Base-by-base conservation (phyloP, 176 grass and related monocot genomes). In the Carex littledalei region DNA sequence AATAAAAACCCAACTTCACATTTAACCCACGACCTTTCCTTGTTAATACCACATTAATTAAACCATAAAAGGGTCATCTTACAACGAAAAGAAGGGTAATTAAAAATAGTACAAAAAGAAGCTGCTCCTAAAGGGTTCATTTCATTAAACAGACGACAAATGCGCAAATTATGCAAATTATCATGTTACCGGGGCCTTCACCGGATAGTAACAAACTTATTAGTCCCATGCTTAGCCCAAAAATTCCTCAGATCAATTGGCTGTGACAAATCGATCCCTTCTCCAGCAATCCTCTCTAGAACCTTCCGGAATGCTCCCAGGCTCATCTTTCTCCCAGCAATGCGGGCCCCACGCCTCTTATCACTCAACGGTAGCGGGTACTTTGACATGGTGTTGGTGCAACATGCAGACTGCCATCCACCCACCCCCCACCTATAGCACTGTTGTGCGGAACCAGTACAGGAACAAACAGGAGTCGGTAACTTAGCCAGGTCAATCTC, bases 181-280 rank as follows among this genome's bases (percentile, higher is more conserved):
- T 43, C 63, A 83, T 49, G 22, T 49, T 67, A 83, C 59, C 41
- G n/a, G n/a, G n/a, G 61, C 39, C 14, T 67, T 83, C 69, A 90
- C 78, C 86, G 87, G 75, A 91, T 91, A 12, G 82, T 91, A 67
- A 91, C 89, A 41, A 88, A 91, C 89, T 91, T 91, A 82, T 91
- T 91, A 63, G 89, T 91, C 4, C 89, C 89, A 82, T 91, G 89
- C 66, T 91, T 91, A 10, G 89, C 89, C 89, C 89, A 91, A 47
- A 91, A 91, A 21, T 83, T 87, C 78, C 84, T 87, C 59, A 91
- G 64, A 63, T 91, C 89, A 85, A 91, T 91, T 7, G 89, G 86
- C 78, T 91, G 84, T 45, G 83, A 80, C 84, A 91, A 86, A 65
- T 91, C 84, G 49, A 87, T 84, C 47, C 89, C 89, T 85, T 91